phyloP scores from a whole-genome alignment of 345 rosid species.

The Gossypium stocksii region DNA sequence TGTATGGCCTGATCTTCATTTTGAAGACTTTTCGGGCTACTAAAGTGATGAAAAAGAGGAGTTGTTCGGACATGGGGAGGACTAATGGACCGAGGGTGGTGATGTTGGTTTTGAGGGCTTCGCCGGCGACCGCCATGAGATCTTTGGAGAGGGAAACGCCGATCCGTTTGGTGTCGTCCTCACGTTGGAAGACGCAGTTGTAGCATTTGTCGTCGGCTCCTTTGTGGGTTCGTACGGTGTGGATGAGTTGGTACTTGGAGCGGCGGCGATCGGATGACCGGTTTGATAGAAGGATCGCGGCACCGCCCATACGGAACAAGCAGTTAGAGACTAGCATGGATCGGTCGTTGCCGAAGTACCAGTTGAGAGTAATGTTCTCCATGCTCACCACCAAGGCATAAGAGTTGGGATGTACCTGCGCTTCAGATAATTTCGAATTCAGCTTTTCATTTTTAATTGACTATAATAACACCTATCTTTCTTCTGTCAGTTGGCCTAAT shows the following conservation, averaged over 20 bases:
- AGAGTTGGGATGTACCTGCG: neutral
- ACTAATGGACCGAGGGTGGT: constrained; percentile 7
- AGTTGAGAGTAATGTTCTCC: constrained; percentile 12
- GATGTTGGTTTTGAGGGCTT: constrained; percentile 11
- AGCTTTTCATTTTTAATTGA: no score
- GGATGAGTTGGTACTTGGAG: constrained; percentile 13
- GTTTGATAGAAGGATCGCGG: constrained; percentile 14
- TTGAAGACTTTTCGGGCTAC: neutral
- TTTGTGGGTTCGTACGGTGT: constrained; percentile 14
- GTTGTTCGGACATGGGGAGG: constrained; percentile 18
- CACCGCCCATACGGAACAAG: constrained; percentile 15
- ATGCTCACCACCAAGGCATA: constrained; percentile 18
- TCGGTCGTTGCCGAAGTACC: constrained; percentile 12
- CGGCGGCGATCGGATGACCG: constrained; percentile 4
- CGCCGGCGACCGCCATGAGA: constrained; percentile 12
- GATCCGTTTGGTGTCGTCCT: neutral
- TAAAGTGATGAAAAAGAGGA: neutral
- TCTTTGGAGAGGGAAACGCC: constrained; percentile 10
- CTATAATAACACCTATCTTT: neutral
- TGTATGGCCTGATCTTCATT: constrained; percentile 4
- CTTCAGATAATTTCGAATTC: neutral
- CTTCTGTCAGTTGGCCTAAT: neutral
- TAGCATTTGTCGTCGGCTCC: constrained; percentile 7
- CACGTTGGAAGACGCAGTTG: constrained; percentile 4
- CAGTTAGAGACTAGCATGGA: constrained; percentile 14